Evolutionary conservation across 1,139 yeast species (phyloP).

Genomic region (Geotrichum australiense): DNA sequence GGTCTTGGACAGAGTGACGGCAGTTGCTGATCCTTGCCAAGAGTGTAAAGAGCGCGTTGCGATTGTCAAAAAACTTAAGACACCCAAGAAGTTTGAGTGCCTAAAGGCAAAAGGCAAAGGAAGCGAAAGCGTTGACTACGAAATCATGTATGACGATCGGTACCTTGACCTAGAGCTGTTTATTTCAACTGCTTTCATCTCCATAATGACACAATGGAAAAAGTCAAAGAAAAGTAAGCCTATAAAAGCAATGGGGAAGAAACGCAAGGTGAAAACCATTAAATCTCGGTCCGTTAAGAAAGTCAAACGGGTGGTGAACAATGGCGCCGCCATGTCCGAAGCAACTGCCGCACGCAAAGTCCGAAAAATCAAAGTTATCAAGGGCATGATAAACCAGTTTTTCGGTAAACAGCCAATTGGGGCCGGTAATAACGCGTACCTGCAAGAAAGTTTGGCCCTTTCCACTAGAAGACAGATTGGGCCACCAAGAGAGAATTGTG

Average conservation of each 20-base stretch:
- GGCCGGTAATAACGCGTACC: not conserved
- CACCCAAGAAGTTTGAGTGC: conserved; percentile 3
- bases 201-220: conserved; percentile 22
- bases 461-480: conserved; percentile 2
- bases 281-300: conserved; percentile 7
- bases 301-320: conserved; percentile 5
- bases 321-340: conserved; percentile 8
- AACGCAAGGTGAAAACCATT: conserved; percentile 4
- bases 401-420: conserved; percentile 2
- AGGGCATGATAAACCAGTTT: not conserved
- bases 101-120: conserved; percentile 4
- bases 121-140: conserved; percentile 18
- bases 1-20: conserved; percentile 15
- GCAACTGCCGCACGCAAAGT: conserved; percentile 1
- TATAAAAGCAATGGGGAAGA: conserved; percentile 1
- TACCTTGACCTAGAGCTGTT: conserved; percentile 20
- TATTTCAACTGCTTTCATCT: conserved; percentile 20
- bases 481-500: not conserved
- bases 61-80: conserved; percentile 8
- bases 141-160: conserved; percentile 18
- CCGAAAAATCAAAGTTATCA: conserved; percentile 3
- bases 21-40: conserved; percentile 8
- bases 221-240: conserved; percentile 6
- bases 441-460: conserved; percentile 1
- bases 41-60: conserved; percentile 16